phyloP scores from a whole-genome alignment of 805 yeast genomes.

The Metschnikowia drakensbergensis region DNA sequence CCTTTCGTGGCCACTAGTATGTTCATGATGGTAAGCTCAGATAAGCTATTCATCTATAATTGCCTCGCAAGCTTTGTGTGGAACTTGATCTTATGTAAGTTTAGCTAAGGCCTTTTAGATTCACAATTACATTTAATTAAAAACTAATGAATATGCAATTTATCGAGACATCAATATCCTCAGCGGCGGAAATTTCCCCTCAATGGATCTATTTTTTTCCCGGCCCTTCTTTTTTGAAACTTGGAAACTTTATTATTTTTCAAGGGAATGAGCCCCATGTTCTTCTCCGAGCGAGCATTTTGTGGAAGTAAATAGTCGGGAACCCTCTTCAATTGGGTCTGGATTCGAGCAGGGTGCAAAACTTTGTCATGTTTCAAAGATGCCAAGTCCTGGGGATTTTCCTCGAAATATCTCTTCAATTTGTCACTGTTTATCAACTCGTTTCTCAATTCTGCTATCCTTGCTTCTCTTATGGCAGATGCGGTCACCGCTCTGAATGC shows the following conservation, averaged over 20 bases:
- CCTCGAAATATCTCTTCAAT: constrained; percentile 91
- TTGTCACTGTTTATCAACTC: constrained; percentile 87
- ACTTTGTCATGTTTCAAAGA: constrained; percentile 90
- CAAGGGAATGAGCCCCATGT: constrained; percentile 73
- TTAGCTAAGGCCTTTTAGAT: constrained; percentile 2
- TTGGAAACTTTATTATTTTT: constrained; percentile 48
- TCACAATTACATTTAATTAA: background rate
- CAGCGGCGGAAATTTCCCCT: constrained; percentile 34
- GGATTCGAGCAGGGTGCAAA: constrained; percentile 75
- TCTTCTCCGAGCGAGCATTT: constrained; percentile 56
- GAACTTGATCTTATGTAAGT: constrained; percentile 43
- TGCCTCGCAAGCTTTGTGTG: constrained; percentile 55
- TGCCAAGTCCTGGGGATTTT: constrained; percentile 90
- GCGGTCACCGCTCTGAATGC: constrained; percentile 93
- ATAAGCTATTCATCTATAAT: constrained; percentile 55
- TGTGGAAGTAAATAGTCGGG: constrained; percentile 90
- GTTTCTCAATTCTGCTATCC: constrained; percentile 80
- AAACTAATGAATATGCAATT: constrained; percentile 19
- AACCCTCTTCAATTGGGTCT: constrained; percentile 82
- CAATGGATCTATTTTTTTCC: constrained; percentile 59
- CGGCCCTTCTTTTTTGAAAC: constrained; percentile 35
- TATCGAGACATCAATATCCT: background rate
- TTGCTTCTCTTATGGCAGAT: constrained; percentile 86
- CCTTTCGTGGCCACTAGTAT: constrained; percentile 52
- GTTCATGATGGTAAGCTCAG: constrained; percentile 46